Percentiles rank a stretch among this genome's conserved stretches.
These are phyloP conservation scores for Penicillium steckii DNA, from an alignment of 495 filamentous ascomycete genomes.

Conservation along the genomic window DNA sequence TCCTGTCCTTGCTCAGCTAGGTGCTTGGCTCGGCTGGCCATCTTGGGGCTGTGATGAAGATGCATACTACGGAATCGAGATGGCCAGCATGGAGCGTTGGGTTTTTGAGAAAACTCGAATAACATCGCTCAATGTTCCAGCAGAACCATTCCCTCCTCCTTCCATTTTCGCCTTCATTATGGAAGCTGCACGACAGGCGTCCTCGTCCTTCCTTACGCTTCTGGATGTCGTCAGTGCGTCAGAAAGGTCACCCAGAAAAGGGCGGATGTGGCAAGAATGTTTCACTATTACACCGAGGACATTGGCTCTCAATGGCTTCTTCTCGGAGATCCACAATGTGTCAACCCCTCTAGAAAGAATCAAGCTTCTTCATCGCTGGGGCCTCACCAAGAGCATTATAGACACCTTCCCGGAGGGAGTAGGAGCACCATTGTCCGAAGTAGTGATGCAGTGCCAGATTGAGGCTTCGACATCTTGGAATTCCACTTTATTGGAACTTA, in stretches of 20 bases:
- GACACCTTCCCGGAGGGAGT: slow-evolving; percentile 86
- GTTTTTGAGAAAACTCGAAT: slow-evolving; percentile 58
- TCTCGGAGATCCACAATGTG: slow-evolving; percentile 34
- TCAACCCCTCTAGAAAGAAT: slow-evolving; percentile 37
- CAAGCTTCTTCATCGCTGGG: slow-evolving; percentile 45
- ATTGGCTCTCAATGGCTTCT: slow-evolving; percentile 59
- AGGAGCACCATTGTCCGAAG: slow-evolving; percentile 73
- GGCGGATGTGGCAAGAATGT: slow-evolving; percentile 41
- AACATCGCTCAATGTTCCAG: slow-evolving; percentile 40
- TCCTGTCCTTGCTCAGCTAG: slow-evolving; percentile 74
- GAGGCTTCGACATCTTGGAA: slow-evolving; percentile 78
- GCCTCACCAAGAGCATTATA: slow-evolving; percentile 41
- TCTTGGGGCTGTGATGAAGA: slow-evolving; percentile 59
- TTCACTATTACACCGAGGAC: slow-evolving; percentile 63
- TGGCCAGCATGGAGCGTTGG: slow-evolving; percentile 59
- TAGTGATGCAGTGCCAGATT: slow-evolving; percentile 77
- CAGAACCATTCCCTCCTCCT: slow-evolving; percentile 64
- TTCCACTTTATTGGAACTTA: slow-evolving; percentile 64
- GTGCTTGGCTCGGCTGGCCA: slow-evolving; percentile 80
- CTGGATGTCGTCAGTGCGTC: slow-evolving; percentile 51
- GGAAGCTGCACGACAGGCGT: slow-evolving; percentile 28
- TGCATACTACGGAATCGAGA: slow-evolving; percentile 69
- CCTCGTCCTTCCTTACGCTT: slow-evolving; percentile 57
- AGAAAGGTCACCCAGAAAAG: slow-evolving; percentile 37
- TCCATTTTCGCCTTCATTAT: slow-evolving; percentile 70